phyloP scores from a whole-genome alignment of 2,329 filamentous ascomycete genomes.

The Clonostachys solani region DNA sequence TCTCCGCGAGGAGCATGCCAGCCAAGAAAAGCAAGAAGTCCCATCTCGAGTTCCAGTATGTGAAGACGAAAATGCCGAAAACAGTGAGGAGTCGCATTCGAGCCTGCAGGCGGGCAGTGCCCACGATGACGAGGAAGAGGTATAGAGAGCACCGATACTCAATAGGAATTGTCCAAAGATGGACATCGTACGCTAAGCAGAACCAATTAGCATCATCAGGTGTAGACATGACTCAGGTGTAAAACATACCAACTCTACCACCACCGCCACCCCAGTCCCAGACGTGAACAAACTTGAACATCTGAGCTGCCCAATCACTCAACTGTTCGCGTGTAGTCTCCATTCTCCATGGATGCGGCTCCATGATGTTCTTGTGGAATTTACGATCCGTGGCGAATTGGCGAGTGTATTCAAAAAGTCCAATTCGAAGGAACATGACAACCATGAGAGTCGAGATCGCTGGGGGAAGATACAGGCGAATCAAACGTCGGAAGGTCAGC shows the following conservation, averaged over 20 bases:
- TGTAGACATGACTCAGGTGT: slow-evolving; percentile 25
- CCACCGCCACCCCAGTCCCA: slow-evolving; percentile 45
- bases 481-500: slow-evolving; percentile 43
- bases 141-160: slow-evolving; percentile 56
- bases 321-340: slow-evolving; percentile 32
- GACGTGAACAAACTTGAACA: slow-evolving; percentile 45
- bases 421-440: slow-evolving; percentile 35
- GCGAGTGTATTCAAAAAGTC: slow-evolving; percentile 42
- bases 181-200: slow-evolving; percentile 43
- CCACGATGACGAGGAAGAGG: slow-evolving; percentile 49
- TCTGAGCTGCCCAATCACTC: slow-evolving; percentile 38
- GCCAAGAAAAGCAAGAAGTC: slow-evolving; percentile 51
- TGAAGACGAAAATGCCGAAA: slow-evolving; percentile 32
- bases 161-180: slow-evolving; percentile 60
- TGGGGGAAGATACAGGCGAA: slow-evolving; percentile 48
- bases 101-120: slow-evolving; percentile 39
- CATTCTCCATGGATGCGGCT: slow-evolving; percentile 37
- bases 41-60: slow-evolving; percentile 44
- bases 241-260: slow-evolving; percentile 17
- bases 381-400: slow-evolving; percentile 35
- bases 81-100: slow-evolving; percentile 36
- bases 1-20: slow-evolving; percentile 51
- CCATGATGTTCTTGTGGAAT: slow-evolving; percentile 43
- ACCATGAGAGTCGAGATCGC: slow-evolving; percentile 45
- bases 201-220: slow-evolving; percentile 6